Percentiles rank a stretch among this genome's conserved stretches.
phyloP scores from a whole-genome alignment of 257 asterid species.

The Knoxia roxburghii region DNA sequence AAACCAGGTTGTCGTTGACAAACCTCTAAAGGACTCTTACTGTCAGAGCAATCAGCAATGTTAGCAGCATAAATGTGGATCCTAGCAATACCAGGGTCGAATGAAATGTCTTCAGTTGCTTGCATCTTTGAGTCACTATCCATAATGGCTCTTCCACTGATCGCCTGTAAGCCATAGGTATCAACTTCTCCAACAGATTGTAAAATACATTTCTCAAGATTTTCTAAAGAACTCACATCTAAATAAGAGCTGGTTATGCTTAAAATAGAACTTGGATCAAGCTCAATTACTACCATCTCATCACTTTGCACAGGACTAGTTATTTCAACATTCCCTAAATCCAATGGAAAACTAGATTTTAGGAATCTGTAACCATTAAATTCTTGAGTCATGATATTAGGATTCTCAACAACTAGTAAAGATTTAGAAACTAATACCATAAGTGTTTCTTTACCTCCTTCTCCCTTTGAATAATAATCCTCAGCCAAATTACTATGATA shows the following conservation, averaged over 20 bases:
- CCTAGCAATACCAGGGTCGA: too few relatives aligned
- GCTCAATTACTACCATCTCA: slow-evolving; percentile 17
- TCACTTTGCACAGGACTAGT: slow-evolving; percentile 20
- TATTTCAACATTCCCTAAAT: slow-evolving; percentile 26
- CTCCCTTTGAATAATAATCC: slow-evolving; percentile 9
- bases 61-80: too few relatives aligned
- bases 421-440: slow-evolving; percentile 11
- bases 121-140: slow-evolving; percentile 8
- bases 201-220: slow-evolving; percentile 11
- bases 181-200: slow-evolving; percentile 11
- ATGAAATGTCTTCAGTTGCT: too few relatives aligned
- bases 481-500: slow-evolving; percentile 9
- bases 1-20: slow-evolving; percentile 18
- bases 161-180: slow-evolving; percentile 11
- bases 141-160: not conserved
- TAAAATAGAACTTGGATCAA: slow-evolving; percentile 14
- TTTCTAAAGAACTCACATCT: slow-evolving; percentile 15
- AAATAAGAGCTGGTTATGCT: slow-evolving; percentile 16
- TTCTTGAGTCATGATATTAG: slow-evolving; percentile 20
- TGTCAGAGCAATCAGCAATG: too few relatives aligned
- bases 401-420: slow-evolving; percentile 18
- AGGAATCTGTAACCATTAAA: slow-evolving; percentile 22
- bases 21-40: slow-evolving; percentile 11
- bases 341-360: slow-evolving; percentile 28
- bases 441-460: slow-evolving; percentile 6